Conservation (phyloP, 495 filamentous ascomycete species). For the Trichoderma asperelloides region DNA sequence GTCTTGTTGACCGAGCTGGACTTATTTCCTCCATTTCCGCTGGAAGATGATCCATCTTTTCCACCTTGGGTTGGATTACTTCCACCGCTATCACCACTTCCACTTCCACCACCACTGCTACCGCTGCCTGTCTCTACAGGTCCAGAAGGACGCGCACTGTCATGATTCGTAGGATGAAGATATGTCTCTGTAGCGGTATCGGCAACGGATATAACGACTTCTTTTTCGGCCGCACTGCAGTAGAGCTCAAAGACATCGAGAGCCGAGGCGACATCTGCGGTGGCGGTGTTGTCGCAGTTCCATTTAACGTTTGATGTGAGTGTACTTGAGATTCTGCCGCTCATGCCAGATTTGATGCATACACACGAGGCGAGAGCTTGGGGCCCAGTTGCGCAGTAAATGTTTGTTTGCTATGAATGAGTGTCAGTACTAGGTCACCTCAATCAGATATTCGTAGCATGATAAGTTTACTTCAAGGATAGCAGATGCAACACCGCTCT, state of each 20-base stretch:
- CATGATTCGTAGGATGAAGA: slow-evolving; percentile 5
- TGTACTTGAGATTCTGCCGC: slow-evolving; percentile 22
- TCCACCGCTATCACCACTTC: slow-evolving; percentile 9
- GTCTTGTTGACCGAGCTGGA: slow-evolving; percentile 11
- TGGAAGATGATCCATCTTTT: slow-evolving; percentile 7
- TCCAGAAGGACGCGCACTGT: slow-evolving; percentile 6
- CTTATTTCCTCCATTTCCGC: slow-evolving; percentile 5
- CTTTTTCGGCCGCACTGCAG: slow-evolving; percentile 36
- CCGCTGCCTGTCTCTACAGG: slow-evolving; percentile 15
- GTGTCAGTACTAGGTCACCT: neutral
- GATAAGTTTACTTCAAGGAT: slow-evolving; percentile 24
- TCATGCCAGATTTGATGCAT: slow-evolving; percentile 38
- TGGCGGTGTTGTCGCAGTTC: slow-evolving; percentile 33
- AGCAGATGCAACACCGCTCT: slow-evolving; percentile 29
- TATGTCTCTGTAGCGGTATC: slow-evolving; percentile 22
- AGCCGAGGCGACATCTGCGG: slow-evolving; percentile 38
- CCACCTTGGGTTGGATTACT: slow-evolving; percentile 12
- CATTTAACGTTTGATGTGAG: slow-evolving; percentile 33
- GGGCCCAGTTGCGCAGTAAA: slow-evolving; percentile 34
- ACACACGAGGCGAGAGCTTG: slow-evolving; percentile 38
- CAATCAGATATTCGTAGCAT: neutral
- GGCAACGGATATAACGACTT: slow-evolving; percentile 29
- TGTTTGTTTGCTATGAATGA: slow-evolving; percentile 22
- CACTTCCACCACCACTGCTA: slow-evolving; percentile 9
- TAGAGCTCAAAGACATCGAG: slow-evolving; percentile 35